Evolutionary conservation across 179 eudicot species (phyloP).

Genomic region (Drosera spatulata): DNA sequence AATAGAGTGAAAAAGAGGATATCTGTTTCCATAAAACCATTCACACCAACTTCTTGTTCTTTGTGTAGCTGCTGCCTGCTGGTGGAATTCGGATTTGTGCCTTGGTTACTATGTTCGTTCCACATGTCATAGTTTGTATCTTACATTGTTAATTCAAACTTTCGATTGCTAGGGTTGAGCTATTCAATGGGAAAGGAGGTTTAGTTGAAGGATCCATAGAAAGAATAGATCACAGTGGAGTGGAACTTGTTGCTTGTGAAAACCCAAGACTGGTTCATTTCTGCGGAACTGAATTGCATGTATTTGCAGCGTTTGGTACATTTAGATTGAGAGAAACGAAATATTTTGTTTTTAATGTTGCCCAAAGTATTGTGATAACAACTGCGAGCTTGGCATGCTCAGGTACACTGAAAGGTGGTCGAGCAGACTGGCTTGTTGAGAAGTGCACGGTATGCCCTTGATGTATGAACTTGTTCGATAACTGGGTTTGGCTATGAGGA

Average conservation of each 20-base stretch:
- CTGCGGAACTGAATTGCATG: conserved; percentile 64
- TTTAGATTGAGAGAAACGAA: neutral
- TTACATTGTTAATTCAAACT: conserved; percentile 12
- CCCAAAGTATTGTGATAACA: neutral
- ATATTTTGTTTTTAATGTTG: neutral
- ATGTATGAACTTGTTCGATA: neutral
- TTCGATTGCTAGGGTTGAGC: conserved; percentile 78
- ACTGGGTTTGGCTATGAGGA: too few species aligned
- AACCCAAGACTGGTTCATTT: conserved; percentile 45
- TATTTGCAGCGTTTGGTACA: conserved; percentile 89
- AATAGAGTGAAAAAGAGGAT: too few species aligned
- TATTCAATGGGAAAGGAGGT: conserved; percentile 87
- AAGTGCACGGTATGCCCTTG: conserved; percentile 70
- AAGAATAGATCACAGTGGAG: conserved; percentile 64
- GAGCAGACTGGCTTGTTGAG: conserved; percentile 96
- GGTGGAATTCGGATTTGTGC: too few species aligned
- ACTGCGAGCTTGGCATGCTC: conserved; percentile 6
- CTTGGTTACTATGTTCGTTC: neutral
- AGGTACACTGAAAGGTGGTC: conserved; percentile 92
- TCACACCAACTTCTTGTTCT: too few species aligned
- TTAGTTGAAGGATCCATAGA: conserved; percentile 67
- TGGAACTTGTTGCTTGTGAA: conserved; percentile 55
- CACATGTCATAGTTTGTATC: conserved; percentile 6
- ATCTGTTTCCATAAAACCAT: too few species aligned
- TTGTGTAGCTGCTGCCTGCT: too few species aligned